phyloP scores from a whole-genome alignment of 768 basidiomycete species.

The Neoboletus magnificus region DNA sequence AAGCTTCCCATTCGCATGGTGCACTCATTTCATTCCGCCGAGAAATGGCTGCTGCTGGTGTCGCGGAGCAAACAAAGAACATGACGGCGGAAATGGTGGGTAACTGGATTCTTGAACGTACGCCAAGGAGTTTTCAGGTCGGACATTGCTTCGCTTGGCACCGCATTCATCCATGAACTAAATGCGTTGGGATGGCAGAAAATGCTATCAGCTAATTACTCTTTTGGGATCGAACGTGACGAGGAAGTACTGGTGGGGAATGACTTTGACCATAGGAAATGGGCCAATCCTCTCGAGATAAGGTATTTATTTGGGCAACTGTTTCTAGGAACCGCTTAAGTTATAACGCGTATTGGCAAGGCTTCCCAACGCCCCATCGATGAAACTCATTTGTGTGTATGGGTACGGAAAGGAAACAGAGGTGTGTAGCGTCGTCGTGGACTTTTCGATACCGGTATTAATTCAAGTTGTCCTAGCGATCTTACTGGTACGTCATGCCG shows the following conservation, averaged over 20 bases:
- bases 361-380: slow-evolving; percentile 84
- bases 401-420: slow-evolving; percentile 96
- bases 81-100: slow-evolving; percentile 77
- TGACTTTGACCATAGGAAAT: slow-evolving; percentile 73
- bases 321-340: not conserved
- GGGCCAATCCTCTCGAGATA: slow-evolving; percentile 88
- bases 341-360: slow-evolving; percentile 33
- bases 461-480: slow-evolving; percentile 48
- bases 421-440: slow-evolving; percentile 39
- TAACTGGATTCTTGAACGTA: slow-evolving; percentile 78
- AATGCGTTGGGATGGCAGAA: slow-evolving; percentile 34
- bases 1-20: slow-evolving; percentile 64
- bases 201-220: slow-evolving; percentile 85
- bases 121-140: slow-evolving; percentile 79
- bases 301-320: slow-evolving; percentile 39
- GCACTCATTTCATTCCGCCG: slow-evolving; percentile 78
- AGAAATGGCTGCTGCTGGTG: slow-evolving; percentile 3
- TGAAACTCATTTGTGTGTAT: slow-evolving; percentile 92
- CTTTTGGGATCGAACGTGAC: slow-evolving; percentile 82
- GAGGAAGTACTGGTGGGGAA: slow-evolving; percentile 61
- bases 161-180: not conserved
- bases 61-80: slow-evolving; percentile 41
- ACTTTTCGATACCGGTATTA: not conserved
- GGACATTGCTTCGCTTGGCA: slow-evolving; percentile 11
- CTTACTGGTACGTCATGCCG: slow-evolving; percentile 65